These are phyloP conservation scores for Scutellaria baicalensis DNA, from an alignment of 257 asterid genomes.

Conservation along the genomic window DNA sequence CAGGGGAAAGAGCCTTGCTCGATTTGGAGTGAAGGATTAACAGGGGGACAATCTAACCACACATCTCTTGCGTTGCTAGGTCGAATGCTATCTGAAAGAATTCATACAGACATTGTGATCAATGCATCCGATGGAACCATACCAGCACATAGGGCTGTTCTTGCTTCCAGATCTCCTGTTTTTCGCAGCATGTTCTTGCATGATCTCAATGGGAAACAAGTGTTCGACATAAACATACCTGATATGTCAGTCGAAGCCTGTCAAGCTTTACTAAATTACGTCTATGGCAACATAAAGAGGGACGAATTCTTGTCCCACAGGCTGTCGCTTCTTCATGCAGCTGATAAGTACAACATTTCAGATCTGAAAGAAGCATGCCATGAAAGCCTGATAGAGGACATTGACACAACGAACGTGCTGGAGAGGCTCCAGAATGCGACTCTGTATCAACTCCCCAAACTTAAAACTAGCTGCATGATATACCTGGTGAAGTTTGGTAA, in stretches of 20 bases:
- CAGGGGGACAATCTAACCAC: constrained; percentile 34
- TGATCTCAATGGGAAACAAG: constrained; percentile 65
- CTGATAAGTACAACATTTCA: constrained; percentile 68
- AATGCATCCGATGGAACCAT: constrained; percentile 71
- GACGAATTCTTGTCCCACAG: constrained; percentile 67
- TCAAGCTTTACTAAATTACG: constrained; percentile 62
- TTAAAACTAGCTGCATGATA: constrained; percentile 69
- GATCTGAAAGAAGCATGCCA: constrained; percentile 85
- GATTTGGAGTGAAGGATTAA: constrained; percentile 53
- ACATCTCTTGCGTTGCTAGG: constrained; percentile 62
- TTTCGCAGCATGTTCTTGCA: constrained; percentile 89
- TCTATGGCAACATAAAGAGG: constrained; percentile 55
- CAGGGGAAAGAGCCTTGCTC: constrained; percentile 69
- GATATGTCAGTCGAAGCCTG: constrained; percentile 86
- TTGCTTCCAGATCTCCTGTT: constrained; percentile 84
- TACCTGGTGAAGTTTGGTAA: constrained; percentile 88
- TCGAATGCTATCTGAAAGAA: constrained; percentile 76
- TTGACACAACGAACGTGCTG: constrained; percentile 62
- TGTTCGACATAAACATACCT: constrained; percentile 47
- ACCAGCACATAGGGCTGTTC: constrained; percentile 84
- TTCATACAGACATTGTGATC: constrained; percentile 69
- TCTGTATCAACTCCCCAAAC: constrained; percentile 57
- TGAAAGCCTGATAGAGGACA: constrained; percentile 79
- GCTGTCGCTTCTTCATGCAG: constrained; percentile 70
- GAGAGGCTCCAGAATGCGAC: constrained; percentile 78